Evolutionary conservation across 2,329 filamentous ascomycete genomes (phyloP).

Genomic region (Aspergillus tanneri): DNA sequence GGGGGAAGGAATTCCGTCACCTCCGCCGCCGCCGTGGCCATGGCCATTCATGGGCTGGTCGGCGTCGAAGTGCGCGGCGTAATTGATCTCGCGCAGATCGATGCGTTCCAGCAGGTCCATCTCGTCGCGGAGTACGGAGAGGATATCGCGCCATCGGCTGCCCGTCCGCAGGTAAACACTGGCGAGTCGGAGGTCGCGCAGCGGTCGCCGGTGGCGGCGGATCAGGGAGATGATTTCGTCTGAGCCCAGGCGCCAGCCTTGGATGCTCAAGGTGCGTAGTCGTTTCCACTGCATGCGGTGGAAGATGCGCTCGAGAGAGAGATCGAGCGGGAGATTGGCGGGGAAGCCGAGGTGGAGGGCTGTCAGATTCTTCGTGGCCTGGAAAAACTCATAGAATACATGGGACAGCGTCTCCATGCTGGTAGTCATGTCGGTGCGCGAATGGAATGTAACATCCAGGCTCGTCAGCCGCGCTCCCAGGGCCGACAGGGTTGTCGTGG

Average conservation of each 20-base stretch:
- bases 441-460: constrained; percentile 64
- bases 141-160: constrained; percentile 61
- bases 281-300: constrained; percentile 62
- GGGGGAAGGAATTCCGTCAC: not conserved
- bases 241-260: constrained; percentile 61
- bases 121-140: constrained; percentile 56
- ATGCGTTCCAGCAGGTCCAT: constrained; percentile 61
- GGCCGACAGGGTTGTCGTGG: constrained; percentile 49
- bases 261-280: constrained; percentile 63
- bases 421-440: constrained; percentile 55
- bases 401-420: constrained; percentile 59
- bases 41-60: constrained; percentile 22
- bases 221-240: constrained; percentile 61
- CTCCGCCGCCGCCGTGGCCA: constrained; percentile 2
- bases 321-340: constrained; percentile 54
- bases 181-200: constrained; percentile 60
- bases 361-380: constrained; percentile 59
- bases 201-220: constrained; percentile 54
- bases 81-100: constrained; percentile 61
- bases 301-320: constrained; percentile 62
- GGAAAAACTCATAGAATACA: constrained; percentile 60
- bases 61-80: constrained; percentile 55
- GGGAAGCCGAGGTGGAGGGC: constrained; percentile 66
- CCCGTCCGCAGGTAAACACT: constrained; percentile 62
- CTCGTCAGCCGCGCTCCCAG: constrained; percentile 60